A percentile compares a stretch with the other conserved stretches of the same genome.
These are phyloP conservation scores for Lepidium sativum DNA, from an alignment of 345 rosid species.

Conservation along the genomic window DNA sequence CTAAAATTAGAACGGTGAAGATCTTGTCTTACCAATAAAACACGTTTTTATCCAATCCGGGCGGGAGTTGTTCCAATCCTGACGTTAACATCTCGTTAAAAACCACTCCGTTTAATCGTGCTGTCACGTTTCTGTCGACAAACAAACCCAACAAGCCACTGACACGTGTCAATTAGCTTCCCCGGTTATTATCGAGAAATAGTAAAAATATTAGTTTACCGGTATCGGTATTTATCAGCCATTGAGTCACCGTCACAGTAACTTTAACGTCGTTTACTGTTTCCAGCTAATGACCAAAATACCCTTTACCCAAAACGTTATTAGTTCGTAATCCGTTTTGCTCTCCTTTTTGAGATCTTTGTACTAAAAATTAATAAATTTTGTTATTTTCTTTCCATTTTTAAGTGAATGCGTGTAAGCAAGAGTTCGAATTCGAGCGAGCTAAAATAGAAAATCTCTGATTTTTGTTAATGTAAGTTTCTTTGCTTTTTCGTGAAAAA, in stretches of 20 bases:
- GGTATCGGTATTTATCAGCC: neutral
- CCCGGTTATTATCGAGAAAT: conserved; percentile 16
- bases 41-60: conserved; percentile 22
- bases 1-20: neutral
- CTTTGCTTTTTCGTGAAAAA: neutral
- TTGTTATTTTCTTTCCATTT: neutral
- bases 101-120: conserved; percentile 28
- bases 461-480: conserved; percentile 14
- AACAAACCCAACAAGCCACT: too few relatives aligned
- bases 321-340: conserved; percentile 13
- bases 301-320: conserved; percentile 26
- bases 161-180: conserved; percentile 7
- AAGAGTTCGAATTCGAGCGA: conserved; percentile 2
- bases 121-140: conserved; percentile 21
- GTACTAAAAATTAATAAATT: neutral
- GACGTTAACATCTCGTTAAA: conserved; percentile 25
- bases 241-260: conserved; percentile 17
- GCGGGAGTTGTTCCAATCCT: conserved; percentile 14
- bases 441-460: conserved; percentile 15
- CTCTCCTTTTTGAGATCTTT: conserved; percentile 1
- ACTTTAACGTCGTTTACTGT: conserved; percentile 21
- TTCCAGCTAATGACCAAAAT: conserved; percentile 8
- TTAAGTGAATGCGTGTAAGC: conserved; percentile 26
- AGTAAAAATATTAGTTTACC: conserved; percentile 4
- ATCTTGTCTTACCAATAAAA: conserved; percentile 21